Evolutionary conservation across 257 asterid genomes (phyloP).

Genomic region (Cordia subcordata): DNA sequence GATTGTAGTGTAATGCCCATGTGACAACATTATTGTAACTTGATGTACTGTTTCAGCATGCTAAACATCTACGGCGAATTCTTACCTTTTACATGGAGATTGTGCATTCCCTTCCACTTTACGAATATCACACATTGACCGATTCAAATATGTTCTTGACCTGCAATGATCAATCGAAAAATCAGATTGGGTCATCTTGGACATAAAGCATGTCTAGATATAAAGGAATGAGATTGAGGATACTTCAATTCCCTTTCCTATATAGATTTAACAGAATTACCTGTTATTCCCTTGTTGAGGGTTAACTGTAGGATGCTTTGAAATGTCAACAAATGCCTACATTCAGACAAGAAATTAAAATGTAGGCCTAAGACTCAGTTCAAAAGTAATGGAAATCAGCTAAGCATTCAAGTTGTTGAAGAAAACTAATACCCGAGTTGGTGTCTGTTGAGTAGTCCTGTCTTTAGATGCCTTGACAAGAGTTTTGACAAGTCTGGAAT

Average conservation of each 20-base stretch:
- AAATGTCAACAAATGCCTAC: constrained; percentile 7
- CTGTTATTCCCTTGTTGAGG: constrained; percentile 39
- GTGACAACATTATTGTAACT: too few relatives aligned
- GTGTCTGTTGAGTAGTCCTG: constrained; percentile 33
- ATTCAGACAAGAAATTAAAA: background rate
- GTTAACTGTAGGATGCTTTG: constrained; percentile 27
- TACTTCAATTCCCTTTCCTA: background rate
- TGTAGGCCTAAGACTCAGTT: background rate
- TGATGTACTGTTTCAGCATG: background rate
- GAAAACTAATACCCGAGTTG: constrained; percentile 37
- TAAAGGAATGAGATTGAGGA: background rate
- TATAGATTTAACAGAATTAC: constrained; percentile 16
- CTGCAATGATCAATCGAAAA: constrained; percentile 28
- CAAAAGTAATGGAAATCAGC: background rate
- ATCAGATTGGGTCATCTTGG: background rate
- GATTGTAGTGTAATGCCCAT: too few relatives aligned
- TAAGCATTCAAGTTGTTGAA: background rate
- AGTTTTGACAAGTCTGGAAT: constrained; percentile 31
- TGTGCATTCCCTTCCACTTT: constrained; percentile 24
- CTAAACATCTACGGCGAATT: background rate
- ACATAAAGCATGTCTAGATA: background rate
- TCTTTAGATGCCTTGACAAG: constrained; percentile 42
- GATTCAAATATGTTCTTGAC: constrained; percentile 24
- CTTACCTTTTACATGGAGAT: constrained; percentile 39
- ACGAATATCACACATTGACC: constrained; percentile 29